Evolutionary conservation across 1,139 yeast genomes (phyloP), one percentile per base, ranked within the genome.

Genomic region (Nematodospora anomalae): DNA sequence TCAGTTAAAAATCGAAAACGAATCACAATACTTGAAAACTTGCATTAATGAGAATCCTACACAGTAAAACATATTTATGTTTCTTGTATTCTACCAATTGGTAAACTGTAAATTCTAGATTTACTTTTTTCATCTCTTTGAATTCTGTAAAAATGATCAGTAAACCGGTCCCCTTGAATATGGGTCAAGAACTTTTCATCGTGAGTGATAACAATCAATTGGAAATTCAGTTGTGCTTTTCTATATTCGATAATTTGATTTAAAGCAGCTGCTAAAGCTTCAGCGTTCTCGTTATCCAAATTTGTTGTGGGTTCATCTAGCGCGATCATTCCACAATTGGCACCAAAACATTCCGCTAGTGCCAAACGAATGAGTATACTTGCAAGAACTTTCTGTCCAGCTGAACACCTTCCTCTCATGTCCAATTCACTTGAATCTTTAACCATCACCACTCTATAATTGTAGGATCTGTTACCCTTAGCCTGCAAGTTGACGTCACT

Each of bases 231-330:
- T 57, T 94, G 98, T 30, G 69, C 71, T 40, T 78, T 76, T 46
- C 99, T 74, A 46, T 80, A 64, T 35, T 81, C 83, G 45, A 94
- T 87, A 40, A 94, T 86, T 40, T 73, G 74, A 44, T 82, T 79
- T 46, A 94, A 67, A 1, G 96, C 83, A 46, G 74, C 76, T 0
- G 97, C 98, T 42, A 94, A 73, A 16, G 96, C 80, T 50, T 85
- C 95, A 35, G 90, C 80, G 55, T 94, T 94, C 40, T 86, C 96
- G 40, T 77, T 79, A 61, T 94, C 99, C 44, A 94, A 70, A 51
- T 94, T 94, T 0, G 98, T 94, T 0, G 99, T 94, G 5, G 99
- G 99, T 62, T 94, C 99, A 62, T 94, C 99, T 30, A 94, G 68
- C 0, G 97, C 96, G 50, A 94, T 87, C 56, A 92, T 83, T 35